These are phyloP conservation scores for Tetrapisispora phaffii DNA, from an alignment of 805 yeast genomes.

Conservation along the genomic window DNA sequence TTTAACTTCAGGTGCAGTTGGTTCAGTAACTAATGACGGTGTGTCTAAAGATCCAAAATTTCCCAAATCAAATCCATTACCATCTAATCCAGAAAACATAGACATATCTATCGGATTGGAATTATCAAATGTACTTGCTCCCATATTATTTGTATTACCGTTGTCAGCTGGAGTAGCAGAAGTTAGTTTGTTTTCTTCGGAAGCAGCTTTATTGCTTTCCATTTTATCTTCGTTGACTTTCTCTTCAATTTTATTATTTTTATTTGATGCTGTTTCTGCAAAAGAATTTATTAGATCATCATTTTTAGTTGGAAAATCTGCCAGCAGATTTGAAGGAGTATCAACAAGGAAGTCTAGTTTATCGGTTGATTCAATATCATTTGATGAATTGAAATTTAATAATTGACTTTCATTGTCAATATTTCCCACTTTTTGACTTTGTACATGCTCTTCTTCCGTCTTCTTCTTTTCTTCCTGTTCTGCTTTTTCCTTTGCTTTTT, in stretches of 20 bases:
- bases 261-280: not conserved
- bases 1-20: slow-evolving; percentile 2
- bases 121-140: slow-evolving; percentile 8
- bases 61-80: slow-evolving; percentile 22
- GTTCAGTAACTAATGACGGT: slow-evolving; percentile 11
- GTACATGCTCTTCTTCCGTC: slow-evolving; percentile 6
- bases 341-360: slow-evolving; percentile 11
- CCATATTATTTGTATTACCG: not conserved
- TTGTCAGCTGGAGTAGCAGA: not conserved
- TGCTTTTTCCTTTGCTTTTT: slow-evolving; percentile 5
- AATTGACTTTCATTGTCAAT: slow-evolving; percentile 7
- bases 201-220: not conserved
- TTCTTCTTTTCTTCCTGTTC: slow-evolving; percentile 4
- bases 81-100: slow-evolving; percentile 26
- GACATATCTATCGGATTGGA: slow-evolving; percentile 25
- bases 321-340: slow-evolving; percentile 9
- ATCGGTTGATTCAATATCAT: slow-evolving; percentile 6
- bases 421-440: slow-evolving; percentile 6
- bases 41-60: slow-evolving; percentile 8
- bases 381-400: not conserved
- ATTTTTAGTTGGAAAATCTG: slow-evolving; percentile 2
- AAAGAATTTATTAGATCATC: slow-evolving; percentile 1
- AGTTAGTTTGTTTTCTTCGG: not conserved
- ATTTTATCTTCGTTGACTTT: not conserved
- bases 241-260: not conserved